Conservation (phyloP, 2,329 filamentous ascomycete species). For the Fonsecaea nubica region DNA sequence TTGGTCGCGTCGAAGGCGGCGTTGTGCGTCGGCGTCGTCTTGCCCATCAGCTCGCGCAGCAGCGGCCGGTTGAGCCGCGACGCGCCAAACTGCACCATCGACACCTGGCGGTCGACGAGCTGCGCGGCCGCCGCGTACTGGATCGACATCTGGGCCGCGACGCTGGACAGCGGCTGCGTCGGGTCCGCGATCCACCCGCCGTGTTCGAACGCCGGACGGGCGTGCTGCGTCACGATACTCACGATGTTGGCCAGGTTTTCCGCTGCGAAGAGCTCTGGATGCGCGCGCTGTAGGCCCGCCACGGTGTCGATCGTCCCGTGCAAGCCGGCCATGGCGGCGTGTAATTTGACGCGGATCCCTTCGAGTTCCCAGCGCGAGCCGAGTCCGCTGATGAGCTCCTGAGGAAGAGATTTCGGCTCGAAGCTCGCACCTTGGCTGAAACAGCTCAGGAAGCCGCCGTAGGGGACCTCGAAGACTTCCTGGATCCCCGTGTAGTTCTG, state of each 20-base stretch:
- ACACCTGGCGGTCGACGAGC: slow-evolving; percentile 48
- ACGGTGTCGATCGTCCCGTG: slow-evolving; percentile 49
- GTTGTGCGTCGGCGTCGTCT: slow-evolving; percentile 39
- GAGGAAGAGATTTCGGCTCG: slow-evolving; percentile 40
- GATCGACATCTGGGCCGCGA: slow-evolving; percentile 51
- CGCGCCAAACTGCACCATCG: slow-evolving; percentile 45
- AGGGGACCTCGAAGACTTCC: slow-evolving; percentile 50
- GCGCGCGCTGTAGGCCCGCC: slow-evolving; percentile 42
- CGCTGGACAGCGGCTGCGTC: slow-evolving; percentile 44
- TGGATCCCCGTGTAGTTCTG: slow-evolving; percentile 53
- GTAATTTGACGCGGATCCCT: slow-evolving; percentile 48
- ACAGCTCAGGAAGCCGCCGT: slow-evolving; percentile 52
- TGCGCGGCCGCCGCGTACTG: slow-evolving; percentile 48
- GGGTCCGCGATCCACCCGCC: slow-evolving; percentile 46
- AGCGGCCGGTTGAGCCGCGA: slow-evolving; percentile 46
- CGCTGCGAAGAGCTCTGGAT: slow-evolving; percentile 40
- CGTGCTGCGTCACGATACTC: slow-evolving; percentile 44
- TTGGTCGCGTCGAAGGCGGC: slow-evolving; percentile 27
- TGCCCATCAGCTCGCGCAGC: slow-evolving; percentile 47
- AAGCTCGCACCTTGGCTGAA: slow-evolving; percentile 46
- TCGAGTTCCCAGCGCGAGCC: slow-evolving; percentile 48
- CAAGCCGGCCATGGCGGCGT: slow-evolving; percentile 48
- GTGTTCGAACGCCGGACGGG: slow-evolving; percentile 45
- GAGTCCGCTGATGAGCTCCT: slow-evolving; percentile 45
- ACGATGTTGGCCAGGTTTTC: slow-evolving; percentile 37